Evolutionary conservation across 2,329 filamentous ascomycete genomes (phyloP), one percentile per base, ranked within the genome.

Genomic region (Seiridium unicorne): DNA sequence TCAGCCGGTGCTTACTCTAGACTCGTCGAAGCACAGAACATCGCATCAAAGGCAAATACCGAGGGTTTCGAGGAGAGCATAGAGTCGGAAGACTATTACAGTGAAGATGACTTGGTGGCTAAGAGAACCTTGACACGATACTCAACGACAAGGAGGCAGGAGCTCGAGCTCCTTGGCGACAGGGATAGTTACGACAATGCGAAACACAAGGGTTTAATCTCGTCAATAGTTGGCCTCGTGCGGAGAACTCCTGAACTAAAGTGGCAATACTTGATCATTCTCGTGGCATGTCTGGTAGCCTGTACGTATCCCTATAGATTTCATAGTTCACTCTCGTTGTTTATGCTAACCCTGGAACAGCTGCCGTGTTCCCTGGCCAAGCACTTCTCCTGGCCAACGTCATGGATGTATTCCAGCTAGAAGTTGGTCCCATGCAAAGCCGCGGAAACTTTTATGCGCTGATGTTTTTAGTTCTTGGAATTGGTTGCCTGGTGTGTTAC

Each of bases 381-480:
- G 71, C 73, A 4, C 48, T 75, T n/a, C 51, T 76, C 0, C 66
- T 75, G 55, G 70, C 68, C 8, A 64, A 63, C 26, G 63, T 74
- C 26, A 65, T 74, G 18, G 63, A 65, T 0, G 65, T 69, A 3
- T 51, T 51, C 11, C 49, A 51, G 49, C 75, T 75, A 53, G 59
- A 62, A n/a, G 55, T 62, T 7, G 26, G 42, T 2, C 40, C 63
- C 32, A 61, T 68, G 51, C 51, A 67, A 46, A 44, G 55, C 18
- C 59, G 60, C 5, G 79, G 76, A 3, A 77, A 82, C 62, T 81
- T 81, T 64, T 62, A 68, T 13, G 56, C 70, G 13, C 34, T 86
- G 57, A 89, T 89, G 84, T 89, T 86, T 74, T 77, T 84, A 13
- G 71, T 84, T 0, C 73, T 87, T n/a, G 85, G 85, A 1, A 73